These are phyloP conservation scores for Carex scoparia DNA, from an alignment of 176 grass and related monocot species.

Conservation along the genomic window DNA sequence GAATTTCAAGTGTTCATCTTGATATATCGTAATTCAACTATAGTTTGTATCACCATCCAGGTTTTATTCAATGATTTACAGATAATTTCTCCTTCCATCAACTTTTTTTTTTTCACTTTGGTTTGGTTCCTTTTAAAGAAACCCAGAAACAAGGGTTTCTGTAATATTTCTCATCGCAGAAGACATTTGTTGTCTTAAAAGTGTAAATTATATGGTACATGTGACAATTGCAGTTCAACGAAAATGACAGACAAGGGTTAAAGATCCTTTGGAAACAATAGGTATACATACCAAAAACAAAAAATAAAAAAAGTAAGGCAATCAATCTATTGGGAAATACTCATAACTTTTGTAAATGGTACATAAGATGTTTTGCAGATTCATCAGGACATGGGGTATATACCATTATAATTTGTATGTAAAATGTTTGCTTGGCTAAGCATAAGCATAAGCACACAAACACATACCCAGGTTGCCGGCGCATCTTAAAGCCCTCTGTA, in stretches of 20 bases:
- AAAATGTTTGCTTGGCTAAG: not conserved
- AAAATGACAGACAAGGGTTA: not conserved
- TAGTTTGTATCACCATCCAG: slow-evolving; percentile 7
- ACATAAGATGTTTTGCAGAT: not conserved
- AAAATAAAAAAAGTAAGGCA: not conserved
- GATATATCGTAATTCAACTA: not conserved
- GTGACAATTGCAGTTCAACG: not conserved
- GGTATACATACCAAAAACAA: not conserved
- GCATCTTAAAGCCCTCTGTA: slow-evolving; percentile 73
- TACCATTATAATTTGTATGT: not conserved
- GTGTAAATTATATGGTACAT: not conserved
- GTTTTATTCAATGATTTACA: not conserved
- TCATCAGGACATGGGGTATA: not conserved
- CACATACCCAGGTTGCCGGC: slow-evolving; percentile 69
- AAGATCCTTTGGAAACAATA: not conserved
- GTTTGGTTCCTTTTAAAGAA: not conserved
- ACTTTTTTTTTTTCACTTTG: not conserved
- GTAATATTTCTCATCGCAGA: not conserved
- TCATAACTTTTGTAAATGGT: not conserved
- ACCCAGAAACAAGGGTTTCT: not conserved
- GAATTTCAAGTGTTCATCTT: slow-evolving; percentile 20
- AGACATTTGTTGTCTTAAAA: not conserved
- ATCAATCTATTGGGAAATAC: not conserved
- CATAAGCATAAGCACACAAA: slow-evolving; percentile 19
- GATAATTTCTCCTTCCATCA: not conserved